Evolutionary conservation across 1,139 yeast species (phyloP).

Genomic region (Geotrichum bryndzae): DNA sequence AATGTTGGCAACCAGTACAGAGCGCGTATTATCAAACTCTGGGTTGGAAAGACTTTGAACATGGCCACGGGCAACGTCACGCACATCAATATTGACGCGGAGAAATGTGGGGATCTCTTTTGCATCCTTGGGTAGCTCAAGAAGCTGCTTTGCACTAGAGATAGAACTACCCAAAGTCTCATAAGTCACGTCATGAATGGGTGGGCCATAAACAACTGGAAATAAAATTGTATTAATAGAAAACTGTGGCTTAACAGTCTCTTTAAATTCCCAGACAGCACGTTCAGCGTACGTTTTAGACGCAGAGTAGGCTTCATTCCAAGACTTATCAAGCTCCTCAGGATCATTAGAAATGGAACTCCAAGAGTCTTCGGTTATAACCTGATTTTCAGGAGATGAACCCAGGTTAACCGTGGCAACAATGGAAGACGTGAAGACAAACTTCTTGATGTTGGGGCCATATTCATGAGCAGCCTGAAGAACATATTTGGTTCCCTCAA

Average conservation of each 20-base stretch:
- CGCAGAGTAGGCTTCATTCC: conserved; percentile 30
- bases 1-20: no score
- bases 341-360: neutral
- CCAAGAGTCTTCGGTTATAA: neutral
- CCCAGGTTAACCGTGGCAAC: conserved; percentile 38
- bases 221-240: conserved; percentile 42
- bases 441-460: no score
- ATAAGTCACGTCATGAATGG: conserved; percentile 3
- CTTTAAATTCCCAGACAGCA: conserved; percentile 42
- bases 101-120: neutral
- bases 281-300: conserved; percentile 39
- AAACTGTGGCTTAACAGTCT: conserved; percentile 36
- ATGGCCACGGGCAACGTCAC: conserved; percentile 14
- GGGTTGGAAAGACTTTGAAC: conserved; percentile 19
- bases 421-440: no score
- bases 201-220: conserved; percentile 46
- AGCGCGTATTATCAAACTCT: conserved; percentile 17
- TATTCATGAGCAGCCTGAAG: no score
- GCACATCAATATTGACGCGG: conserved; percentile 9
- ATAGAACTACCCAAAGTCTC: conserved; percentile 17
- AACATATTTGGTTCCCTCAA: no score
- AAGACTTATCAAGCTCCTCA: conserved; percentile 19
- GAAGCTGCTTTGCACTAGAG: neutral
- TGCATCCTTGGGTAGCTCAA: neutral
- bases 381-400: neutral